Percentiles rank a stretch among this genome's conserved stretches.
Evolutionary conservation across 192 early-diverging fungal genomes (phyloP).

Genomic region (Coemansia aciculifera): DNA sequence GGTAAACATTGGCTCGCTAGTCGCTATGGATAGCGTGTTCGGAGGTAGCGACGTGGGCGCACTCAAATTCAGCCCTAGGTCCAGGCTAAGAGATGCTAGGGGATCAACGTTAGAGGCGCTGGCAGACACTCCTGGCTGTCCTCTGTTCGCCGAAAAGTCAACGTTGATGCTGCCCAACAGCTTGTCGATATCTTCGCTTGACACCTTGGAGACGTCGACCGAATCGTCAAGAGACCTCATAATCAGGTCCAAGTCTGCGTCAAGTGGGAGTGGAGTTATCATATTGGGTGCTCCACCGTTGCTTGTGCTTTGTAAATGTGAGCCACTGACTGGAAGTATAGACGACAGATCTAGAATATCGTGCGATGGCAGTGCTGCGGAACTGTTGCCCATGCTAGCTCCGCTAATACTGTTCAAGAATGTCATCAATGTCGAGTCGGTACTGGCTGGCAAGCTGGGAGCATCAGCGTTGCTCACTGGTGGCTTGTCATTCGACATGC

Average conservation of each 20-base stretch:
- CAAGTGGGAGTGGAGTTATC: slow-evolving; percentile 28
- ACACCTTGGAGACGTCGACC: slow-evolving; percentile 40
- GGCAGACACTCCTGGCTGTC: background rate
- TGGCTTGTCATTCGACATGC: slow-evolving; percentile 24
- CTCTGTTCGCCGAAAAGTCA: slow-evolving; percentile 19
- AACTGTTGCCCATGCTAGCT: slow-evolving; percentile 8
- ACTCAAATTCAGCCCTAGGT: slow-evolving; percentile 38
- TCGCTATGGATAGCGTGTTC: background rate
- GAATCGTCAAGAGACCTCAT: slow-evolving; percentile 42
- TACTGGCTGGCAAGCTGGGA: slow-evolving; percentile 3
- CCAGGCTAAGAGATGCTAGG: slow-evolving; percentile 29
- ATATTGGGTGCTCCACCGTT: background rate
- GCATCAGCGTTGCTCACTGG: slow-evolving; percentile 1
- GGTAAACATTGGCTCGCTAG: slow-evolving; percentile 13
- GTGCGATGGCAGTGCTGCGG: background rate
- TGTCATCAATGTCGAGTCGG: slow-evolving; percentile 15
- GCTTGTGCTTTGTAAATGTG: background rate
- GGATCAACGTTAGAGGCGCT: slow-evolving; percentile 17
- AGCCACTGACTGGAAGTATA: slow-evolving; percentile 18
- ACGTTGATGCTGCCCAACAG: slow-evolving; percentile 46
- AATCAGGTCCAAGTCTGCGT: slow-evolving; percentile 46
- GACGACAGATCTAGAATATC: slow-evolving; percentile 24
- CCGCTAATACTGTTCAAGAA: slow-evolving; percentile 20
- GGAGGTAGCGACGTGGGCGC: slow-evolving; percentile 6
- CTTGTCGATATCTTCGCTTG: slow-evolving; percentile 47